Percentiles rank a stretch among this genome's conserved stretches.
Evolutionary conservation across 1,284 basidiomycete genomes (phyloP).

Genomic region (Meripilus lineatus): DNA sequence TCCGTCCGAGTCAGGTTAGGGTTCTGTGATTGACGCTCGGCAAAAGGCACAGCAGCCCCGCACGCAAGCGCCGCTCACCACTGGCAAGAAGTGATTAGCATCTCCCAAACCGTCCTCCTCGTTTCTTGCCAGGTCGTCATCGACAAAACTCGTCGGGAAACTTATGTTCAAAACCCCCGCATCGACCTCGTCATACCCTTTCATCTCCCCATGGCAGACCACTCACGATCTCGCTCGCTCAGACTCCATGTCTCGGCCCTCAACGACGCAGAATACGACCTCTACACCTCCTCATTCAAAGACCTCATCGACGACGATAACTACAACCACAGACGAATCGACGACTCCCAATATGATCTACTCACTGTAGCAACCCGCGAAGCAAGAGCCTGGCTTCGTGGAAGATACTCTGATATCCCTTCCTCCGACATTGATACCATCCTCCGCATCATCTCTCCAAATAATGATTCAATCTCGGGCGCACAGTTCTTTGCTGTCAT

Average conservation of each 20-base stretch:
- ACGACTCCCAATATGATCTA: constrained; percentile 47
- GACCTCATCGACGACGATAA: constrained; percentile 44
- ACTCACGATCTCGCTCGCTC: no score
- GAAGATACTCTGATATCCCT: constrained; percentile 53
- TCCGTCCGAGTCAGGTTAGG: no score
- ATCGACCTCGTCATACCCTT: no score
- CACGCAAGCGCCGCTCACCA: no score
- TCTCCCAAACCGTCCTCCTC: no score
- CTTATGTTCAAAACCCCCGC: no score
- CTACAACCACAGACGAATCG: constrained; percentile 21
- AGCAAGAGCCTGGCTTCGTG: constrained; percentile 68
- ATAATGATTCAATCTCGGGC: constrained; percentile 48
- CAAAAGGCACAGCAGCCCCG: no score
- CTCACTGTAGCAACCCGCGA: constrained; percentile 55
- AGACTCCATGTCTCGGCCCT: constrained; percentile 69
- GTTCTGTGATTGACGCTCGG: no score
- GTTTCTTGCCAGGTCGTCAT: no score
- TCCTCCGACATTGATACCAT: constrained; percentile 57
- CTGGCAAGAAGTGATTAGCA: no score
- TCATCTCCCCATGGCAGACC: no score
- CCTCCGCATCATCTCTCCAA: constrained; percentile 55
- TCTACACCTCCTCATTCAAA: constrained; percentile 55
- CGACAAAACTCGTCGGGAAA: no score
- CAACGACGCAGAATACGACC: constrained; percentile 60
- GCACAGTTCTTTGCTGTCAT: constrained; percentile 75